Percentiles rank a stretch among this genome's conserved stretches.
These are phyloP conservation scores for Cyclostephanos tholiformis DNA, from an alignment of 108 stramenopile genomes.

Conservation along the genomic window DNA sequence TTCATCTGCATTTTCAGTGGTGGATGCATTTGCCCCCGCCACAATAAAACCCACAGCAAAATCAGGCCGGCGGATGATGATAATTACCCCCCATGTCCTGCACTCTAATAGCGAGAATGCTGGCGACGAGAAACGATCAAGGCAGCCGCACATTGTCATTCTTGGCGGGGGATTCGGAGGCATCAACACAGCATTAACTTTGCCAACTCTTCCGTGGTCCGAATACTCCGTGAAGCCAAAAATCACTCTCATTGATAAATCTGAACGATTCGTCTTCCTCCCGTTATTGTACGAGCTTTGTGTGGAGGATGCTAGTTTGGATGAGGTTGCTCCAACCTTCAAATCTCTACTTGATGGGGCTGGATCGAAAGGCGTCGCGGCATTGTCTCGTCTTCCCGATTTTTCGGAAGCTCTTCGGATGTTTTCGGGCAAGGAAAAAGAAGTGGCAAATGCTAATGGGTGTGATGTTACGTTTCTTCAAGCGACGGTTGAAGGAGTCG, in stretches of 20 bases:
- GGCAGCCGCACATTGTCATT: slow-evolving; percentile 55
- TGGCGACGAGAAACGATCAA: background rate
- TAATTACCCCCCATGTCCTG: background rate
- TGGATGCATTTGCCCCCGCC: slow-evolving; percentile 2
- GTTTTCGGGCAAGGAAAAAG: slow-evolving; percentile 6
- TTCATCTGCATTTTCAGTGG: background rate
- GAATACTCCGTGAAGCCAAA: slow-evolving; percentile 38
- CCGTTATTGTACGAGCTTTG: slow-evolving; percentile 88
- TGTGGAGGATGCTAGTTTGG: slow-evolving; percentile 60
- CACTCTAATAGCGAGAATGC: background rate
- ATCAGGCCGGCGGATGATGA: background rate
- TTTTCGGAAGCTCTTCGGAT: slow-evolving; percentile 7
- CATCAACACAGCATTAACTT: slow-evolving; percentile 59
- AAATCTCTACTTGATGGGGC: slow-evolving; percentile 52
- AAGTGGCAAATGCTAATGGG: background rate
- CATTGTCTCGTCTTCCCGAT: slow-evolving; percentile 8
- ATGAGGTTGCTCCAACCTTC: slow-evolving; percentile 69
- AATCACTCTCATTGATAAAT: slow-evolving; percentile 78
- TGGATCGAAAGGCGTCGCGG: background rate
- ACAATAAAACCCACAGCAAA: background rate
- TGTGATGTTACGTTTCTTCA: slow-evolving; percentile 39
- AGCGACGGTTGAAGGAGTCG: slow-evolving; percentile 55
- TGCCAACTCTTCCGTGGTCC: slow-evolving; percentile 51
- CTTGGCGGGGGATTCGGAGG: slow-evolving; percentile 76
- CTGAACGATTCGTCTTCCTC: slow-evolving; percentile 86